A percentile compares a stretch with the other conserved stretches of the same genome.
phyloP scores from a whole-genome alignment of 208 protist species.

The Acanthamoeba quina region DNA sequence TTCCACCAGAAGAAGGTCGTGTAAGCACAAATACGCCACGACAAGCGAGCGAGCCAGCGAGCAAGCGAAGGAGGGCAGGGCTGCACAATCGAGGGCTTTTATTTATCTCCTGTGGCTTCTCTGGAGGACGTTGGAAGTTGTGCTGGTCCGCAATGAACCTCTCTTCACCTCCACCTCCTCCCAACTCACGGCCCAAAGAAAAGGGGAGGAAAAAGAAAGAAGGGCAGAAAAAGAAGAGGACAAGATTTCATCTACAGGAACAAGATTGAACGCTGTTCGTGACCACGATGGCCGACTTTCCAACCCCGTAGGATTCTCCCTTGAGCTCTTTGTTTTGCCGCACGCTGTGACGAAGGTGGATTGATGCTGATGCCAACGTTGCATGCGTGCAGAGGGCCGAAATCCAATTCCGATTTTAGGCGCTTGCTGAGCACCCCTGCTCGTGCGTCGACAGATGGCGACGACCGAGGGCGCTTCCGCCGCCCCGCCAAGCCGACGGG shows the following conservation, averaged over 20 bases:
- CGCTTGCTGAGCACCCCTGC: conserved; percentile 38
- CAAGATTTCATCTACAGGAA: no score
- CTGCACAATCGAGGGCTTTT: neutral
- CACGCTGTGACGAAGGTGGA: neutral
- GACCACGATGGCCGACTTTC: conserved; percentile 27
- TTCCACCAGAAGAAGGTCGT: conserved; percentile 68
- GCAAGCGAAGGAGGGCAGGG: neutral
- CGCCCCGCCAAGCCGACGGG: neutral
- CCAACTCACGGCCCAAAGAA: no score
- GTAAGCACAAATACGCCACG: neutral
- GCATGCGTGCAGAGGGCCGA: neutral
- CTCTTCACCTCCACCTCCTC: no score
- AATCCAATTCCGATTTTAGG: conserved; percentile 59
- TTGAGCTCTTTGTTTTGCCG: neutral
- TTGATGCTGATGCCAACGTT: neutral
- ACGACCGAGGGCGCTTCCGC: neutral
- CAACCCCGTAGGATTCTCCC: neutral
- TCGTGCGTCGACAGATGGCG: neutral
- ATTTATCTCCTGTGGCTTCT: no score
- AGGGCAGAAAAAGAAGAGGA: no score
- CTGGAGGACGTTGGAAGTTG: no score
- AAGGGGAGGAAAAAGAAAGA: no score
- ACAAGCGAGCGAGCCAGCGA: no score
- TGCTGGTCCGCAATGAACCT: no score
- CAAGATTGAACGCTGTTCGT: neutral